phyloP scores from a whole-genome alignment of 2,329 filamentous ascomycete species.

The Didymella keratinophila region DNA sequence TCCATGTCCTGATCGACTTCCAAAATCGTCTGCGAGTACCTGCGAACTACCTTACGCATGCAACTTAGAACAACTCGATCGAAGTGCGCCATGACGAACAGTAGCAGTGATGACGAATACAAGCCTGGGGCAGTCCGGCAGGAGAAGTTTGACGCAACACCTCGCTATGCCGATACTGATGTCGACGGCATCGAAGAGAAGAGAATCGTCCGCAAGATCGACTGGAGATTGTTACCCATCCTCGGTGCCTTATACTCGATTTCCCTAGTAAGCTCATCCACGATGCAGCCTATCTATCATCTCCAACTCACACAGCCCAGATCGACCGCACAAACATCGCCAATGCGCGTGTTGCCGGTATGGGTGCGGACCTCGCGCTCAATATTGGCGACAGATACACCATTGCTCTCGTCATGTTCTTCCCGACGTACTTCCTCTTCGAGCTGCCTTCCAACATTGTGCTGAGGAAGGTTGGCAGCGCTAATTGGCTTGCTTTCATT shows the following conservation, averaged over 20 bases:
- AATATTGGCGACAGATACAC: constrained; percentile 35
- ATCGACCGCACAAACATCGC: constrained; percentile 24
- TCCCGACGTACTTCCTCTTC: constrained; percentile 37
- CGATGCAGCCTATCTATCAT: background rate
- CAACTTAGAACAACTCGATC: background rate
- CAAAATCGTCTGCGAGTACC: background rate
- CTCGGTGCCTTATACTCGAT: constrained; percentile 51
- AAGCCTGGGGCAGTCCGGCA: constrained; percentile 19
- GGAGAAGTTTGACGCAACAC: constrained; percentile 17
- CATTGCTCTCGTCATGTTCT: constrained; percentile 37
- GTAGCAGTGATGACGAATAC: constrained; percentile 26
- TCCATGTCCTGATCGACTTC: background rate
- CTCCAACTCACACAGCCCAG: background rate
- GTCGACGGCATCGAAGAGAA: constrained; percentile 30
- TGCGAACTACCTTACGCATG: background rate
- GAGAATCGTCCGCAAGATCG: constrained; percentile 41
- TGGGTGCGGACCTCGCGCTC: constrained; percentile 35
- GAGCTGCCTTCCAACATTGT: constrained; percentile 37
- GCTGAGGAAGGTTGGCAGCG: constrained; percentile 36
- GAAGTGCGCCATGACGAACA: constrained; percentile 8
- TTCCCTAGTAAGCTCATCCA: constrained; percentile 45
- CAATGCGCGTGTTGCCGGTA: constrained; percentile 40
- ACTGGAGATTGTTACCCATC: constrained; percentile 51
- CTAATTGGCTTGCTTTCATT: constrained; percentile 40
- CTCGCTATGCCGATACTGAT: constrained; percentile 12